These are phyloP conservation scores for Fusarium abutilonis DNA, from an alignment of 2,329 filamentous ascomycete species.

Conservation along the genomic window DNA sequence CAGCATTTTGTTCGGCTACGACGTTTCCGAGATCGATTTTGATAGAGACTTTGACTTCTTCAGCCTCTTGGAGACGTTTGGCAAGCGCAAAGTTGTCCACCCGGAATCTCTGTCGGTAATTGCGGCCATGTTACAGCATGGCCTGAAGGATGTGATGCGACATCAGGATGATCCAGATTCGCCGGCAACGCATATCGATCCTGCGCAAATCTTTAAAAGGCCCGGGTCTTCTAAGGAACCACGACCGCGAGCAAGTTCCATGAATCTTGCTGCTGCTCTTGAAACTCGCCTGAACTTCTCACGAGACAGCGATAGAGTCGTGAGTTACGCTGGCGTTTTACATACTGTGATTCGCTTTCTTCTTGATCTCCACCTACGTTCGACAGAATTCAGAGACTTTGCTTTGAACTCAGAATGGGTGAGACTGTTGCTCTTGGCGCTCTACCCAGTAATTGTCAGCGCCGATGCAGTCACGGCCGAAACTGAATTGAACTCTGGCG, in stretches of 20 bases:
- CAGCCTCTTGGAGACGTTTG: conserved; percentile 78
- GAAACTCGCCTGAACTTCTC: conserved; percentile 55
- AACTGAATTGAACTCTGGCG: conserved; percentile 85
- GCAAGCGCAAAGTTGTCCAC: conserved; percentile 72
- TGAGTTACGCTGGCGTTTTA: conserved; percentile 69
- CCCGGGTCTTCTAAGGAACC: conserved; percentile 28
- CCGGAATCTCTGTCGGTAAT: conserved; percentile 84
- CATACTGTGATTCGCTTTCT: conserved; percentile 83
- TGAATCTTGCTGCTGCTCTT: conserved; percentile 71
- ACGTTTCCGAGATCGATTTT: conserved; percentile 79
- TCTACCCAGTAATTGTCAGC: conserved; percentile 90
- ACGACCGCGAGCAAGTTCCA: conserved; percentile 65
- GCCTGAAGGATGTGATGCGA: conserved; percentile 75
- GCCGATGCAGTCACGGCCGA: conserved; percentile 84
- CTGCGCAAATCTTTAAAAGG: conserved; percentile 21
- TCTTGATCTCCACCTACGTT: conserved; percentile 79
- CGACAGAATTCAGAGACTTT: conserved; percentile 83
- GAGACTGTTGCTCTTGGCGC: conserved; percentile 77
- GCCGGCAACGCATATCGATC: conserved; percentile 48
- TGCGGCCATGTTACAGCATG: conserved; percentile 86
- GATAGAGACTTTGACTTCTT: conserved; percentile 78
- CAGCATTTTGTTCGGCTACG: conserved; percentile 85
- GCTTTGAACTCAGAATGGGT: conserved; percentile 82
- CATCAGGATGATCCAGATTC: conserved; percentile 69
- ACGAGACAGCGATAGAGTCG: conserved; percentile 59